Base-by-base conservation (phyloP, 1,139 yeast species). In the Zygosaccharomyces pseudobailii region DNA sequence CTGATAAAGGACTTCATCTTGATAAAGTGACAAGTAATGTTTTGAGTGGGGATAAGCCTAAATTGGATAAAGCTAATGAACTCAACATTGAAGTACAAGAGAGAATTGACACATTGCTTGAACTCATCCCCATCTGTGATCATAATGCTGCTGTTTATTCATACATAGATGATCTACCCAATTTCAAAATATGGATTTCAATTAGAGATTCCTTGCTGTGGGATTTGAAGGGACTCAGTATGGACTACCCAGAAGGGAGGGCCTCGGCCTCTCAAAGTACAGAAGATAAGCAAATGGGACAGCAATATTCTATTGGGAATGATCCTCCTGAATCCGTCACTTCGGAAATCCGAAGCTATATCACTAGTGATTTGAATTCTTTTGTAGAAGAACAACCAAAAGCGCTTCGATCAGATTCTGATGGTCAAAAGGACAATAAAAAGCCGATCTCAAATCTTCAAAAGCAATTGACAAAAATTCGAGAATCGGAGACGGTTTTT, bases 81-180 rank as follows among this genome's bases (percentile, higher is more conserved):
- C 27, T 53, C 6, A 34, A 40, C 9, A 23, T 32, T 9, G 41
- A 33, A 9, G 33, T 46, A 5, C 55, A 56, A 30, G 45, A 53
- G 19, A 52, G 50, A 39, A 49, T 57, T 21, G 53, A 58, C 20
- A 37, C 56, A 8, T 37, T 59, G 27, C 45, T 63, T 22, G 62
- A 62, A 37, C 47, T 65, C 19, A 53, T 61, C n/a, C 50, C 60
- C 4, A 57, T 60, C 5, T 62, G 66, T 40, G 57, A 55, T 35
- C 66, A 63, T 38, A 65, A 65, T 48, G 66, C 68, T 0, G 55
- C 57, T n/a, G 63, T 61, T 1, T 65, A 65, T 49, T 51, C 58
- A 3, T 55, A 52, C 38, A 58, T 65, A 22, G 62, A 58, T 23
- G 69, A 65, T 43, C 37, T 61, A 19, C 53, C 61, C 10, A 60